Percentiles rank a stretch among this genome's conserved stretches.
Evolutionary conservation across 202 grass and related monocot species (phyloP).

Genomic region (Hordeum pubiflorum): DNA sequence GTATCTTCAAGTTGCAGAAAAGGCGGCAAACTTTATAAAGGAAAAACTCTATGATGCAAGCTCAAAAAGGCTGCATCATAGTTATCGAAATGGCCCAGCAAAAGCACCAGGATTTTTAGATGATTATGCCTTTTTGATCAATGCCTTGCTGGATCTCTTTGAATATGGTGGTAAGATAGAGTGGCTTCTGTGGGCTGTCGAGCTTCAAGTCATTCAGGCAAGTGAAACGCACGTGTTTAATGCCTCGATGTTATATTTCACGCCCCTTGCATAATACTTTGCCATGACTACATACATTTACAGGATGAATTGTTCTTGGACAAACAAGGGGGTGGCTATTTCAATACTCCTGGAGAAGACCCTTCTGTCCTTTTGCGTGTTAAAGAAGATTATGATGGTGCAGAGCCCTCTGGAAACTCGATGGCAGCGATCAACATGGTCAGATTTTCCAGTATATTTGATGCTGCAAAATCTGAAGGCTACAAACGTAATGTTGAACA

Average conservation of each 20-base stretch:
- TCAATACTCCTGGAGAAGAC: slow-evolving; percentile 89
- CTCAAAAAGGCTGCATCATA: slow-evolving; percentile 66
- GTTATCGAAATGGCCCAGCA: slow-evolving; percentile 83
- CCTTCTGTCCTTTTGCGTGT: slow-evolving; percentile 81
- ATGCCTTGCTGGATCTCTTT: slow-evolving; percentile 78
- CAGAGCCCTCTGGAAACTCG: slow-evolving; percentile 93
- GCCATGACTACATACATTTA: not conserved
- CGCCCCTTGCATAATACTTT: not conserved
- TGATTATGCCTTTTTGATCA: slow-evolving; percentile 89
- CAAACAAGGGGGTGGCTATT: slow-evolving; percentile 85
- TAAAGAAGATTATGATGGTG: slow-evolving; percentile 98
- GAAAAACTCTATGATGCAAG: slow-evolving; percentile 58
- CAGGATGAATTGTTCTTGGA: slow-evolving; percentile 91
- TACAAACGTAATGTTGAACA: slow-evolving; percentile 67
- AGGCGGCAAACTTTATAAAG: slow-evolving; percentile 74
- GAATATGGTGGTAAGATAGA: slow-evolving; percentile 77
- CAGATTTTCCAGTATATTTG: slow-evolving; percentile 70
- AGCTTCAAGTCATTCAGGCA: slow-evolving; percentile 85
- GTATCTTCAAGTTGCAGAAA: slow-evolving; percentile 78
- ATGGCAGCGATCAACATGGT: slow-evolving; percentile 82
- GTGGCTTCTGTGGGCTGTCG: slow-evolving; percentile 75
- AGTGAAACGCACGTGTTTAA: slow-evolving; percentile 8
- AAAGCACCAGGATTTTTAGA: slow-evolving; percentile 97
- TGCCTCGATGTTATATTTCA: not conserved
- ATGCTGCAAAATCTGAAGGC: slow-evolving; percentile 41